A percentile compares a stretch with the other conserved stretches of the same genome.
phyloP scores from a whole-genome alignment of 148 eudicot genomes.

The Rhododendron simsii region DNA sequence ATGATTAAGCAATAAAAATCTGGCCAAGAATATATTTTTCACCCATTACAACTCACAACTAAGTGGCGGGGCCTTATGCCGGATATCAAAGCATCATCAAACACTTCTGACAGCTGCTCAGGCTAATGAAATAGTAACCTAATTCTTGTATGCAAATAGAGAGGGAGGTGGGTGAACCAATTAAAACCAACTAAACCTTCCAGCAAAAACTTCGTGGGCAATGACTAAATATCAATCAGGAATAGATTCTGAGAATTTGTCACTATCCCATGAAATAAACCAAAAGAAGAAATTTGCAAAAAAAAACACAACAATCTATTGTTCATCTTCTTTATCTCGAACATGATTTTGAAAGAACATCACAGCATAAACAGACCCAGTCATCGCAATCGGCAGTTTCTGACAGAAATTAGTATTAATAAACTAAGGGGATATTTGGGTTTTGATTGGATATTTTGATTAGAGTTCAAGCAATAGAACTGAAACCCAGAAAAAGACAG shows the following conservation, averaged over 20 bases:
- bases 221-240: background rate
- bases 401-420: background rate
- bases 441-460: background rate
- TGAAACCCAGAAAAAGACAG: background rate
- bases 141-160: background rate
- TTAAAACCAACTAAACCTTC: background rate
- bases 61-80: constrained; percentile 10
- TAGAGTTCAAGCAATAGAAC: background rate
- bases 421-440: background rate
- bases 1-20: background rate
- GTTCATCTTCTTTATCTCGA: background rate
- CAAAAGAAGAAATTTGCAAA: background rate
- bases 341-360: background rate
- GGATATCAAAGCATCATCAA: constrained; percentile 7
- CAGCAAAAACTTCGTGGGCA: background rate
- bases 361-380: background rate
- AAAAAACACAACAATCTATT: background rate
- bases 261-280: background rate
- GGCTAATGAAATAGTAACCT: background rate
- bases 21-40: background rate
- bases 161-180: constrained; percentile 1
- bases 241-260: background rate
- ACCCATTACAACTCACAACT: constrained; percentile 11
- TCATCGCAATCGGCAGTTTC: background rate
- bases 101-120: constrained; percentile 14